Evolutionary conservation across 1,139 yeast species (phyloP).

Genomic region (Citeromyces hawaiiensis): DNA sequence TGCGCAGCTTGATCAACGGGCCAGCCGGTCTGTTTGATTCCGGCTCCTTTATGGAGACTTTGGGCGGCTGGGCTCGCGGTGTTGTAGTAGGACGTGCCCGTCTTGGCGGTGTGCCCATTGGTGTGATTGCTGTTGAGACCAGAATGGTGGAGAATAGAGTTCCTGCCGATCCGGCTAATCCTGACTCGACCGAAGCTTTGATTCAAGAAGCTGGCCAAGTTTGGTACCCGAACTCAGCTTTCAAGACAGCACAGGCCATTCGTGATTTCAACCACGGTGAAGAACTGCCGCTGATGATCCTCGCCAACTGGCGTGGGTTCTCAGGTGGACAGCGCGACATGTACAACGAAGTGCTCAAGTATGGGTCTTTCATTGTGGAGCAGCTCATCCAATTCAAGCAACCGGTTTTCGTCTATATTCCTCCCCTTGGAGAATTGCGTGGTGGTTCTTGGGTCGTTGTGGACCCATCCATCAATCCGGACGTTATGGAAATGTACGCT

Average conservation of each 20-base stretch:
- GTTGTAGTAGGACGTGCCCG: constrained; percentile 98
- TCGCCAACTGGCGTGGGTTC: constrained; percentile 99
- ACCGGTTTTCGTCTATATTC: constrained; percentile 92
- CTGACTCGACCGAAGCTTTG: constrained; percentile 77
- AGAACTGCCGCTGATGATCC: constrained; percentile 89
- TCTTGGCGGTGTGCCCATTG: constrained; percentile 96
- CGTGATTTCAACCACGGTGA: constrained; percentile 97
- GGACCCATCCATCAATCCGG: constrained; percentile 93
- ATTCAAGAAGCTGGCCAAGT: constrained; percentile 98
- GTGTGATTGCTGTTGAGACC: constrained; percentile 94
- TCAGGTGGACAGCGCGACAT: constrained; percentile 99
- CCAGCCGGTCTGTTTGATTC: constrained; percentile 84
- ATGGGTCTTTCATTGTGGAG: constrained; percentile 93
- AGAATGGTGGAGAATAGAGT: constrained; percentile 75
- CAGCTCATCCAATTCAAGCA: constrained; percentile 93
- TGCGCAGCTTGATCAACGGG: constrained; percentile 91
- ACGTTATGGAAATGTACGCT: constrained; percentile 99
- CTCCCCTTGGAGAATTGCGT: constrained; percentile 95
- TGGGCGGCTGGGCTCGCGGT: constrained; percentile 97
- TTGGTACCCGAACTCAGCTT: constrained; percentile 98
- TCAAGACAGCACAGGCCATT: constrained; percentile 97
- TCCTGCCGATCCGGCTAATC: constrained; percentile 98
- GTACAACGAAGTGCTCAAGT: constrained; percentile 96
- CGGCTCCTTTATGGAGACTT: constrained; percentile 91
- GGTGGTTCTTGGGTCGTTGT: constrained; percentile 99